Conservation (phyloP, 2,329 filamentous ascomycete genomes). For the Penicillium decumbens region DNA sequence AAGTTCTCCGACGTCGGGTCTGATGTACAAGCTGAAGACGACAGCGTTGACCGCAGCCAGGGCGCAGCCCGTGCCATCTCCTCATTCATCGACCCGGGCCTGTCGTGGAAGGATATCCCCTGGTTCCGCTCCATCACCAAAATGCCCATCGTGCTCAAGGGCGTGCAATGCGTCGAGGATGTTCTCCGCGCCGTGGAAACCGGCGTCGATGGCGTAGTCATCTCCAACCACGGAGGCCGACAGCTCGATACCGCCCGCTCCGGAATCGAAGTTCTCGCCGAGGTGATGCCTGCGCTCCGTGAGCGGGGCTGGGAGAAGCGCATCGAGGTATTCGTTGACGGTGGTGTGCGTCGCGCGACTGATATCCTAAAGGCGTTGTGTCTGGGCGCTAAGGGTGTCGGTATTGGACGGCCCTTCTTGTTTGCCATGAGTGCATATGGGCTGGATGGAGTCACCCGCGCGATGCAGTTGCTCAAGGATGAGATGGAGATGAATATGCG, state of each 20-base stretch:
- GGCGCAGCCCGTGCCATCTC: slow-evolving; percentile 93
- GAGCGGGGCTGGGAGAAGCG: slow-evolving; percentile 67
- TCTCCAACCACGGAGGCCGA: slow-evolving; percentile 92
- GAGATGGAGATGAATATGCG: slow-evolving; percentile 99
- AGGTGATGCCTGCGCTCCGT: slow-evolving; percentile 83
- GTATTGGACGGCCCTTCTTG: slow-evolving; percentile 89
- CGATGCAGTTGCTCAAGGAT: slow-evolving; percentile 88
- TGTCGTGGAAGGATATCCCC: slow-evolving; percentile 88
- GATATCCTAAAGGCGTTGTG: slow-evolving; percentile 95
- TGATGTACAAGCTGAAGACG: slow-evolving; percentile 68
- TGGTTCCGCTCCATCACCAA: slow-evolving; percentile 88
- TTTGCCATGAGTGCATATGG: slow-evolving; percentile 96
- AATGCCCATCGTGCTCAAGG: slow-evolving; percentile 96
- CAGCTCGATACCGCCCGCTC: slow-evolving; percentile 91
- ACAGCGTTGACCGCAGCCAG: slow-evolving; percentile 75
- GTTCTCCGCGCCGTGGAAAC: slow-evolving; percentile 78
- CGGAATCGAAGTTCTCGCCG: slow-evolving; percentile 82
- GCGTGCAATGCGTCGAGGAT: slow-evolving; percentile 92
- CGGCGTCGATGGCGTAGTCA: slow-evolving; percentile 81
- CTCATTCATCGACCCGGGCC: slow-evolving; percentile 90
- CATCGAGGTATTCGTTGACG: slow-evolving; percentile 87
- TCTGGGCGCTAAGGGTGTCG: slow-evolving; percentile 84
- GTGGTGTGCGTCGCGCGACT: slow-evolving; percentile 81
- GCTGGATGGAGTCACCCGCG: slow-evolving; percentile 76
- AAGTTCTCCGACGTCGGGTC: slow-evolving; percentile 84